phyloP scores from a whole-genome alignment of 257 asterid genomes.

The Fraxinus pennsylvanica region DNA sequence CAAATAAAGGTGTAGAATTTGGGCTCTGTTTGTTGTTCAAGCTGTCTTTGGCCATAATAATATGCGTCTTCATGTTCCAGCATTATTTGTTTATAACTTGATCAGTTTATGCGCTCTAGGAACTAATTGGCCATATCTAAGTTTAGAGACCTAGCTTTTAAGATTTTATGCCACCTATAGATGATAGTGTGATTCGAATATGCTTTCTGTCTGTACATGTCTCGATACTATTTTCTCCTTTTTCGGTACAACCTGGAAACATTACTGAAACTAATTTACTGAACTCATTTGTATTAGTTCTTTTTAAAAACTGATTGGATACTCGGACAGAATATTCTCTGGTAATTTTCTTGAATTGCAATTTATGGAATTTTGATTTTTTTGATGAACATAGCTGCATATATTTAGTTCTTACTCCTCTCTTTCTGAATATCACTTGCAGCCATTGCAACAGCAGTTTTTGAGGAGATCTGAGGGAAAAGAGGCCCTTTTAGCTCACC shows the following conservation, averaged over 20 bases:
- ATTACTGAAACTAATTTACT: neutral
- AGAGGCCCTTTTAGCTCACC: conserved; percentile 72
- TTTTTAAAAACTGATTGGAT: neutral
- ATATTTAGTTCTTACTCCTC: conserved; percentile 5
- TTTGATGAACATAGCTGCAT: conserved; percentile 3
- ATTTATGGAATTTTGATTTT: conserved; percentile 13
- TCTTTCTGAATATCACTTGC: conserved; percentile 34
- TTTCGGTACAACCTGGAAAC: neutral
- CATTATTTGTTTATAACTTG: neutral
- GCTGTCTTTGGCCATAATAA: neutral
- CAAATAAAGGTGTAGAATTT: neutral
- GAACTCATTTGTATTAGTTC: neutral
- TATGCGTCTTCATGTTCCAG: neutral
- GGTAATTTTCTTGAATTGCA: conserved; percentile 17
- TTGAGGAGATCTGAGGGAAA: conserved; percentile 86
- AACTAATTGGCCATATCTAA: neutral
- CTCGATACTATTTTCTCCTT: neutral
- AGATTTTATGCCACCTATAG: neutral
- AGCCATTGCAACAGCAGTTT: conserved; percentile 76
- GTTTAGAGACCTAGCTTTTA: neutral
- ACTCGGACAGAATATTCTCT: conserved; percentile 2
- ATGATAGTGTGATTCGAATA: neutral
- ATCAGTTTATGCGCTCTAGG: neutral
- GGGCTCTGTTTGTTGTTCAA: neutral
- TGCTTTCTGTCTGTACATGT: neutral